Evolutionary conservation across 371 early-diverging fungal species (phyloP).

Genomic region (Haplosporangium sp.): DNA sequence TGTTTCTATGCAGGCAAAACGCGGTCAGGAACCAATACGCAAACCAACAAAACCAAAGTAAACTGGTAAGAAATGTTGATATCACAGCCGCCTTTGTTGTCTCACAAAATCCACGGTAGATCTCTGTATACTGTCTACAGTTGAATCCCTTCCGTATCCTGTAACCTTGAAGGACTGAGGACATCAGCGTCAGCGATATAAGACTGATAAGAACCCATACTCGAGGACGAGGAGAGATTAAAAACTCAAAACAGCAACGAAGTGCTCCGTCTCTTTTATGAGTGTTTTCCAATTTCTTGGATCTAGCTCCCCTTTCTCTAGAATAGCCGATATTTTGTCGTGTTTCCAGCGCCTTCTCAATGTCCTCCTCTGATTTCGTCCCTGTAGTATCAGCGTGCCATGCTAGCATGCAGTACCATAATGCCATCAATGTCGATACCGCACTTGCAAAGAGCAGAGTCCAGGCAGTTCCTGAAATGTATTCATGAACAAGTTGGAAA

Average conservation of each 20-base stretch:
- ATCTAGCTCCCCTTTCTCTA: neutral
- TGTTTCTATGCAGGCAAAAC: constrained; percentile 3
- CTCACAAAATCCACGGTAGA: constrained; percentile 5
- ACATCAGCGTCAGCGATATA: constrained; percentile 11
- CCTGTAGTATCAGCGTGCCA: constrained; percentile 14
- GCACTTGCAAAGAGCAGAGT: constrained; percentile 13
- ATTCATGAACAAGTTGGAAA: constrained; percentile 16
- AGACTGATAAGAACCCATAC: constrained; percentile 17
- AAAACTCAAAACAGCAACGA: neutral
- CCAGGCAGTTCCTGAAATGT: constrained; percentile 19
- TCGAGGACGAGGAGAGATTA: constrained; percentile 15
- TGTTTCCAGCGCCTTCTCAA: neutral
- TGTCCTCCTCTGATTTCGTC: neutral
- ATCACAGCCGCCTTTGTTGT: constrained; percentile 16
- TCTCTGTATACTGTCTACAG: constrained; percentile 8
- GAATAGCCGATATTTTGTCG: neutral
- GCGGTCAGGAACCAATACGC: constrained; percentile 21
- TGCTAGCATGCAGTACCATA: constrained; percentile 15
- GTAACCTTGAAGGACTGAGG: constrained; percentile 17
- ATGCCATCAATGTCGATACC: constrained; percentile 10
- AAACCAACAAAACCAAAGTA: constrained; percentile 32
- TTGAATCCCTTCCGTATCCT: constrained; percentile 16
- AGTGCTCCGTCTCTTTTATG: neutral
- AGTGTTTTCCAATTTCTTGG: neutral
- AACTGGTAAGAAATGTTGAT: constrained; percentile 14